Percentiles rank a stretch among this genome's conserved stretches.
Evolutionary conservation across 108 stramenopile genomes (phyloP).

Genomic region (Nitzschia putrida): DNA sequence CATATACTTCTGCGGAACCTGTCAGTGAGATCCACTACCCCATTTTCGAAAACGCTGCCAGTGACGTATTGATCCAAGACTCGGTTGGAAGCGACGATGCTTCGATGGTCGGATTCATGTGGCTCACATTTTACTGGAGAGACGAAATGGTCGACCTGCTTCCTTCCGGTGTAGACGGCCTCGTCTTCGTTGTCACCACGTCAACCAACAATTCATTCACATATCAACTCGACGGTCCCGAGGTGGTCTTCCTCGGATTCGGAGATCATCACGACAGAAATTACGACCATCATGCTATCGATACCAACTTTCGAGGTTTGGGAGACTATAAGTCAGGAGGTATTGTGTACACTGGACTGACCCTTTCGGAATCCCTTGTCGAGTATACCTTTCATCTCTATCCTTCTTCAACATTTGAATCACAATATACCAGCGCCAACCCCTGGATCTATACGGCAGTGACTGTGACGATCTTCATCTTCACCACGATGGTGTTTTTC

Average conservation of each 20-base stretch:
- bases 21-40: conserved; percentile 44
- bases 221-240: conserved; percentile 39
- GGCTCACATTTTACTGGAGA: conserved; percentile 45
- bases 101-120: conserved; percentile 28
- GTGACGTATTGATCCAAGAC: conserved; percentile 5
- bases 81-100: no score
- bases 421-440: conserved; percentile 35
- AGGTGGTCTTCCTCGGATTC: conserved; percentile 36
- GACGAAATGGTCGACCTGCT: conserved; percentile 31
- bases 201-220: conserved; percentile 36
- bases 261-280: conserved; percentile 49
- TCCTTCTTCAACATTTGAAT: conserved; percentile 44
- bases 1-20: conserved; percentile 9
- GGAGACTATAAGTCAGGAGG: no score
- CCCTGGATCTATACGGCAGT: neutral
- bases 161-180: conserved; percentile 44
- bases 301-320: neutral
- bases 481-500: conserved; percentile 8
- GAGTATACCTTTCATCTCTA: conserved; percentile 49
- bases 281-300: conserved; percentile 14
- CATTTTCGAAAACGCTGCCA: conserved; percentile 27
- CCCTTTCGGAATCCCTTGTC: conserved; percentile 15
- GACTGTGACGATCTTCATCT: conserved; percentile 15
- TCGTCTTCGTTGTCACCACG: conserved; percentile 42
- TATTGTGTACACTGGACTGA: conserved; percentile 12